A percentile compares a stretch with the other conserved stretches of the same genome.
Conservation (phyloP, 2,329 filamentous ascomycete species). For the Neonectria magnoliae region DNA sequence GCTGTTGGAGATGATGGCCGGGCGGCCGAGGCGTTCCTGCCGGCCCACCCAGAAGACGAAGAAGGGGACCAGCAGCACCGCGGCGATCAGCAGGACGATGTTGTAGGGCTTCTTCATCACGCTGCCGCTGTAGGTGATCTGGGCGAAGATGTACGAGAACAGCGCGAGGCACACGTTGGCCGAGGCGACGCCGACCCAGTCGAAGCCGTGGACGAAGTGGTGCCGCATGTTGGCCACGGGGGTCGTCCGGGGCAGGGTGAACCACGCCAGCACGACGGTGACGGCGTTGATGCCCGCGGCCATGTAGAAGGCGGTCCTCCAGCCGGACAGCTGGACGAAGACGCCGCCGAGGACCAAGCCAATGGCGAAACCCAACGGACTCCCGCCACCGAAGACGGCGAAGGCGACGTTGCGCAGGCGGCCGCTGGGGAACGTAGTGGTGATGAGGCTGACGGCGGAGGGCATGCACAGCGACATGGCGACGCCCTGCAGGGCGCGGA, state of each 20-base stretch:
- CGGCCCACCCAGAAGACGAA: slow-evolving; percentile 27
- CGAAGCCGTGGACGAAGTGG: slow-evolving; percentile 19
- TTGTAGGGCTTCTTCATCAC: slow-evolving; percentile 21
- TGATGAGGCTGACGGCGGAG: slow-evolving; percentile 50
- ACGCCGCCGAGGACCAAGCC: slow-evolving; percentile 62
- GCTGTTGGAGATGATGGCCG: slow-evolving; percentile 60
- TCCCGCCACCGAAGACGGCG: slow-evolving; percentile 56
- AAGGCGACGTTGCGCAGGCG: slow-evolving; percentile 54
- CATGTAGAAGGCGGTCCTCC: slow-evolving; percentile 58
- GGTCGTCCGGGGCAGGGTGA: slow-evolving; percentile 10
- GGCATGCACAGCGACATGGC: slow-evolving; percentile 52
- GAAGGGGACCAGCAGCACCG: slow-evolving; percentile 14
- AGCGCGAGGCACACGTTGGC: slow-evolving; percentile 19
- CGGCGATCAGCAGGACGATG: slow-evolving; percentile 17
- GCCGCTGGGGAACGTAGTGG: slow-evolving; percentile 50
- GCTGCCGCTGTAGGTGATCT: slow-evolving; percentile 15
- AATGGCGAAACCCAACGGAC: slow-evolving; percentile 58
- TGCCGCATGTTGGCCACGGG: slow-evolving; percentile 11
- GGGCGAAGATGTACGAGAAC: slow-evolving; percentile 22
- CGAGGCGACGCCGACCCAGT: slow-evolving; percentile 21
- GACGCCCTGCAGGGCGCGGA: slow-evolving; percentile 48
- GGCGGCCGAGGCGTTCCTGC: slow-evolving; percentile 21
- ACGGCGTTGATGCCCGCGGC: slow-evolving; percentile 47
- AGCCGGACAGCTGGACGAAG: slow-evolving; percentile 58
- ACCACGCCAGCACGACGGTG: slow-evolving; percentile 16